These are phyloP conservation scores for Hypoxylon fuscum DNA, from an alignment of 495 filamentous ascomycete genomes.

Conservation along the genomic window DNA sequence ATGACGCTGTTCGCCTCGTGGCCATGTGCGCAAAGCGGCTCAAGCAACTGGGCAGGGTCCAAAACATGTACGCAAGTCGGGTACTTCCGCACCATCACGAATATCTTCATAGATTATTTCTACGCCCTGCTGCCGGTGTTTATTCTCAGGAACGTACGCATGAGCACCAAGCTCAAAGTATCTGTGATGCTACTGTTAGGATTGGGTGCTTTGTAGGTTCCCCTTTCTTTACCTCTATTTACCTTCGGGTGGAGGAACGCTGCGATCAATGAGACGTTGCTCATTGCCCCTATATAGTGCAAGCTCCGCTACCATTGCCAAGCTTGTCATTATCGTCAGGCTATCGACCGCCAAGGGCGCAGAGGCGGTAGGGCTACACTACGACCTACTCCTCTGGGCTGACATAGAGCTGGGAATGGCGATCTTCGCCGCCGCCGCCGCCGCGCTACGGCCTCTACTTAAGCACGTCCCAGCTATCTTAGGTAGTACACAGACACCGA, in stretches of 20 bases:
- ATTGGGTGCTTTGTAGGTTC: constrained; percentile 40
- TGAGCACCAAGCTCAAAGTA: constrained; percentile 35
- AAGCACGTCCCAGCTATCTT: constrained; percentile 29
- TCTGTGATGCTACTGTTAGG: constrained; percentile 38
- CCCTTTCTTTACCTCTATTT: not conserved
- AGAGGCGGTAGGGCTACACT: constrained; percentile 30
- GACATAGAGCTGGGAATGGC: constrained; percentile 44
- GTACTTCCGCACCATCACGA: constrained; percentile 43
- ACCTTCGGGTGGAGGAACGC: not conserved
- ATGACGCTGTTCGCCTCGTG: constrained; percentile 43
- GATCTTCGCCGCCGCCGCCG: constrained; percentile 39
- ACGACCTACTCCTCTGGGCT: constrained; percentile 44
- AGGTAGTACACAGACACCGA: constrained; percentile 14
- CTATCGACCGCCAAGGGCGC: constrained; percentile 30
- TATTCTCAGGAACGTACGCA: constrained; percentile 35
- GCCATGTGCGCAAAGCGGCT: constrained; percentile 38
- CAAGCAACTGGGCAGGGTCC: constrained; percentile 43
- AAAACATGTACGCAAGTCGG: constrained; percentile 35
- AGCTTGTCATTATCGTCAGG: constrained; percentile 41
- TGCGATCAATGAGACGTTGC: not conserved
- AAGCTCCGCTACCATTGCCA: constrained; percentile 43
- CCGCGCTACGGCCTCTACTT: constrained; percentile 37
- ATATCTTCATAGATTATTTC: constrained; percentile 47
- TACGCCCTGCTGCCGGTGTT: constrained; percentile 40
- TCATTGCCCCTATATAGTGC: constrained; percentile 30